Evolutionary conservation across 305 asterid species (phyloP).

Genomic region (Galium porrigens): DNA sequence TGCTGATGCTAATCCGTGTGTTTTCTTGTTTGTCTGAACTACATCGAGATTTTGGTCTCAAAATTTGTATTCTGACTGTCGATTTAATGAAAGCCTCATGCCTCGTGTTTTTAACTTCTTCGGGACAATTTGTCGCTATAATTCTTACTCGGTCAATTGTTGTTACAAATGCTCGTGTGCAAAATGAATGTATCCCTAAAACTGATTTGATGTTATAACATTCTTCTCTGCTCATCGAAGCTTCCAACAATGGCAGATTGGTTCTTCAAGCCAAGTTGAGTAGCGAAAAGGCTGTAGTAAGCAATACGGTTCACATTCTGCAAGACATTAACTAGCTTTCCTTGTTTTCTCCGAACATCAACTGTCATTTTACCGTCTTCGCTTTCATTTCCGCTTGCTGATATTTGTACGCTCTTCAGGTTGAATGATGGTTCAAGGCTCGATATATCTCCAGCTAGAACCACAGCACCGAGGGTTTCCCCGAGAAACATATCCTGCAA

Average conservation of each 20-base stretch:
- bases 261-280: constrained; percentile 36
- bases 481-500: constrained; percentile 62
- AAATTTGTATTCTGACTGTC: neutral
- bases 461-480: constrained; percentile 64
- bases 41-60: neutral
- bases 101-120: neutral
- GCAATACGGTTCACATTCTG: constrained; percentile 31
- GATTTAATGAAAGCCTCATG: neutral
- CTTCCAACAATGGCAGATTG: constrained; percentile 64
- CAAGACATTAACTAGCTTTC: constrained; percentile 41
- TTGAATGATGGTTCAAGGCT: constrained; percentile 26
- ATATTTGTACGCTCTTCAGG: constrained; percentile 26
- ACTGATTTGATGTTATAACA: constrained; percentile 17
- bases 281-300: constrained; percentile 33
- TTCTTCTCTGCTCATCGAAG: constrained; percentile 49
- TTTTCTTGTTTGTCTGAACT: neutral
- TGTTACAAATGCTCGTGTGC: neutral
- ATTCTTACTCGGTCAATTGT: neutral
- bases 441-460: constrained; percentile 35
- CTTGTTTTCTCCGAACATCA: constrained; percentile 21
- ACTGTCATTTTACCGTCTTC: constrained; percentile 41
- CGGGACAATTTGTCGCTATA: too few relatives aligned
- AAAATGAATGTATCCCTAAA: neutral
- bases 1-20: neutral
- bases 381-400: constrained; percentile 41